Evolutionary conservation across 2,329 filamentous ascomycete species (phyloP), one percentile per base, ranked within the genome.

Genomic region (Dactylellina leptospora): DNA sequence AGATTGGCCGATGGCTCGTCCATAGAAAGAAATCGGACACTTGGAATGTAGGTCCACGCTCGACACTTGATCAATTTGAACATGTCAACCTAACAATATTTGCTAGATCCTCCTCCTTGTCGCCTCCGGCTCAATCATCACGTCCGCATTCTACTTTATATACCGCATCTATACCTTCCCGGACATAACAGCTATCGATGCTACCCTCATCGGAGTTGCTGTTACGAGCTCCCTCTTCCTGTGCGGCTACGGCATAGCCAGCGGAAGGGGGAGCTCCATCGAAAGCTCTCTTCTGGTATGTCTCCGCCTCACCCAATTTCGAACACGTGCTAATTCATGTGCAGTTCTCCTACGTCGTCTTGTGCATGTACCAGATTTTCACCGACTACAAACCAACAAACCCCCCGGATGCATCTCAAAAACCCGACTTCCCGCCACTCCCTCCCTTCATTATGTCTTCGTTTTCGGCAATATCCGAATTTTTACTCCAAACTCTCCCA

Each of bases 361-460:
- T 99, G 74, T 97, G 93, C 82, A 90, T 97, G 78, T 99, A 97
- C 82, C 95, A 99, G 80, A 97, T 97, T 25, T 97, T 97, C 80
- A 99, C 95, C 77, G 95, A 99, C 81, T 97, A 97, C 81, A 87
- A 93, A 76, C 92, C 95, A 2, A 93, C 90, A 3, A 80, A 85
- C 85, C 25, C 87, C 27, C 81, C 83, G 1, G 80, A 83, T 2
- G 48, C 81, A 13, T 81, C 84, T 11, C 78, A 85, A 11, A 90
- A 96, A 71, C 88, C 90, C n/a, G 93, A 96, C 23, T 95, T 97
- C 73, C 95, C 95, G 38, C 95, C 95, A n/a, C 84, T 99, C 44
- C 95, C 95, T 11, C 95, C 95, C 0, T 92, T 97, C 75, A 93
- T 99, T 80, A 97, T 97, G 93, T 95, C 93, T 3, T 97, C 93